Base-by-base conservation (phyloP, 2,329 filamentous ascomycete species). In the Cladosporium sp. region DNA sequence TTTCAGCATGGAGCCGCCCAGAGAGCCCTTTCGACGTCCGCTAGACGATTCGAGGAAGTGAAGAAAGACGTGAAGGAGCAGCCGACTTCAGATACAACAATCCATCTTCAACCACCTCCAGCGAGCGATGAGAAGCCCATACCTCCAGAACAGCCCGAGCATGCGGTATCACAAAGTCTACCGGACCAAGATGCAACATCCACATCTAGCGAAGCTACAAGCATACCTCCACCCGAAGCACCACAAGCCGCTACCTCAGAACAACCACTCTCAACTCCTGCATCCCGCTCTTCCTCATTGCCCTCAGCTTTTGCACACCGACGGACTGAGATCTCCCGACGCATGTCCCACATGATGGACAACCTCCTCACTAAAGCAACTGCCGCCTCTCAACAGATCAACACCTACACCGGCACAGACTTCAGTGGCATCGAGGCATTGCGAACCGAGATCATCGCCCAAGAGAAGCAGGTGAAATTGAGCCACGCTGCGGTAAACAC, bases 381-480 rank as follows among this genome's bases (percentile, higher is more conserved):
- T 62, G 83, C 88, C 52, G 92, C 92, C 3, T 90, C 90, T 1
- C 90, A 94, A 71, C 88, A 89, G 59, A 83, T 99, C 74, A 99
- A 97, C 74, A 90, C 92, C 67, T 84, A 97, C 55, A 99, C 94
- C 2, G 94, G 94, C 17, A 80, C 78, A n/a, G 78, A 80, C 63
- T 99, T 97, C 78, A 89, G 89, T 1, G 86, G 88, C 42, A 97
- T 99, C 72, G 92, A 97, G 73, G 78, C 83, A 22, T 83, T 99
- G 64, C 95, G 96, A 71, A 76, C 78, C 9, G 84, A 89, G 58
- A 97, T 97, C 73, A 80, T 85, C 15, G 72, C 75, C 20, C 88
- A 86, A 75, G 84, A 87, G 70, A 70, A 76, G 13, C 74, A 77
- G 42, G 82, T 86, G 57, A 89, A 90, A 69, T 62, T 71, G 9